Conservation (phyloP, 2,329 filamentous ascomycete genomes). For the Harringtonia lauricola region DNA sequence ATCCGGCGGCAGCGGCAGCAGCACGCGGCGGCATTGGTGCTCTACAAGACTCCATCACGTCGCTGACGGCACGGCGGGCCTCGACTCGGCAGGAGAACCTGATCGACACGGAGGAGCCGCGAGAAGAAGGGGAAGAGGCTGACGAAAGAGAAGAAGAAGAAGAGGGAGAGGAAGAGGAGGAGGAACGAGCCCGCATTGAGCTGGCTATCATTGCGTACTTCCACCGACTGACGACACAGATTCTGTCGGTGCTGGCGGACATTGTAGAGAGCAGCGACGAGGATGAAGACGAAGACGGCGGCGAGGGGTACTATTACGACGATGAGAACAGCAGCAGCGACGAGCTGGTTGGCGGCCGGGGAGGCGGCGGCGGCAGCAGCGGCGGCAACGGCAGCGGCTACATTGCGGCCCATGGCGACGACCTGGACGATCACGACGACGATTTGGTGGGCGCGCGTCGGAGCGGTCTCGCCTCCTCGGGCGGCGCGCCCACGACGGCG, state of each 20-base stretch:
- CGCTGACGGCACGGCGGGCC: conserved; percentile 26
- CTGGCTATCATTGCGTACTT: conserved; percentile 72
- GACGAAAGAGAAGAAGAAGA: conserved; percentile 7
- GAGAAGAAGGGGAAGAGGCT: background rate
- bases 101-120: conserved; percentile 3
- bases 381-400: background rate
- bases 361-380: background rate
- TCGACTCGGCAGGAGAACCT: conserved; percentile 13
- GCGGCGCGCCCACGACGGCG: background rate
- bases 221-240: conserved; percentile 59
- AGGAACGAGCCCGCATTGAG: conserved; percentile 43
- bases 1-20: background rate
- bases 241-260: conserved; percentile 51
- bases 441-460: conserved; percentile 5
- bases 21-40: conserved; percentile 10
- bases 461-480: conserved; percentile 4
- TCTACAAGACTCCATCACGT: conserved; percentile 32
- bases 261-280: conserved; percentile 41
- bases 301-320: conserved; percentile 10
- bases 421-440: background rate
- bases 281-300: conserved; percentile 30
- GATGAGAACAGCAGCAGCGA: conserved; percentile 3
- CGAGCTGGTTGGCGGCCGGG: background rate
- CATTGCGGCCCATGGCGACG: background rate
- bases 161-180: conserved; percentile 17